Evolutionary conservation across 225 moss, liverwort and hornwort genomes (phyloP), one percentile per base, ranked within the genome.

Genomic region (Marchantia paleacea): DNA sequence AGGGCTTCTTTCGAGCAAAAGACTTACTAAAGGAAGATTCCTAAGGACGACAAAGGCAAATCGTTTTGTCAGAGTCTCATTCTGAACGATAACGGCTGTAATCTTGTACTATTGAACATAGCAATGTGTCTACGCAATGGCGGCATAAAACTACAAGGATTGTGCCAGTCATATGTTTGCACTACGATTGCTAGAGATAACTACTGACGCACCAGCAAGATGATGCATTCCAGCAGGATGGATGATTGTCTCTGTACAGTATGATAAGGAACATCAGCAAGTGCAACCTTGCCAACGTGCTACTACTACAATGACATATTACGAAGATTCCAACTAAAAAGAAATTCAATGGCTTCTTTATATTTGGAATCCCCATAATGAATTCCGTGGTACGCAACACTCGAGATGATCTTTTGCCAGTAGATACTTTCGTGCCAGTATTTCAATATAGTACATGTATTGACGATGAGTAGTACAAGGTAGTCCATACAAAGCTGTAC

Each of bases 131-230:
- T 62, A 24, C 62, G 62, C 62, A 62, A 24, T 62, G 22, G 62
- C 6, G n/a, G 62, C 62, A 62, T 62, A n/a, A 62, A 62, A 62
- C n/a, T 18, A 62, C 62, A 19, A 62, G 18, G 62, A 8, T 24
- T 62, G 62, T 62, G 62, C 62, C n/a, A 62, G 62, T 62, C 62
- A 62, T 62, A 22, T 61, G 61, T 61, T 39, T 57, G 58, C 58
- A 58, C 58, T 58, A 58, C 39, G 20, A 14, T 29, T 8, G 66
- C 28, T 4, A 10, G 66, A 12, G 12, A 29, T 66, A 29, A 14
- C 66, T 12, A 66, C 66, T 66, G 66, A 29, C 66, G 28, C 29
- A 66, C 66, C 66, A 66, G 29, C 10, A 66, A 29, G 66, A 24
- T 12, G 66, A 66, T 66, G 26, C 28, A 66, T 14, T 19, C 66